These are phyloP conservation scores for Amanita fuliginea DNA, from an alignment of 768 basidiomycete species.

Conservation along the genomic window DNA sequence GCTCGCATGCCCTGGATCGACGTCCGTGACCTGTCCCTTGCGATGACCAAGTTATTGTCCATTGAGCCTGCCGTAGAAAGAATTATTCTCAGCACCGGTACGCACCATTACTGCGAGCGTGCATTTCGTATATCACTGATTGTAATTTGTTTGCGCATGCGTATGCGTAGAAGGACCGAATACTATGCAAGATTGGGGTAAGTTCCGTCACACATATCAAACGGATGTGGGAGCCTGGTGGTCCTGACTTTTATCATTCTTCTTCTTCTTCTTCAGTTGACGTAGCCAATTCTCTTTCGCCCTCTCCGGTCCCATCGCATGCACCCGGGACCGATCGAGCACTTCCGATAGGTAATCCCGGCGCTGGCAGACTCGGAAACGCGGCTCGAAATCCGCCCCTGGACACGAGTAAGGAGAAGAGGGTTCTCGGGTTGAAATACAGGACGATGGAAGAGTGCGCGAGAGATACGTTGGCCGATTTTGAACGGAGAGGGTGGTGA, in stretches of 20 bases:
- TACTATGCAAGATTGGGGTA: slow-evolving; percentile 4
- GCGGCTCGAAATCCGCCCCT: not conserved
- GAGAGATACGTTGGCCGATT: slow-evolving; percentile 3
- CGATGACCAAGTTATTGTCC: not conserved
- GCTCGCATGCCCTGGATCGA: not conserved
- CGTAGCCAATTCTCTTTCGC: slow-evolving; percentile 1
- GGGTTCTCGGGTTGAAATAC: slow-evolving; percentile 1
- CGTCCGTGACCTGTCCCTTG: slow-evolving; percentile 2
- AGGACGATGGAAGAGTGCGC: slow-evolving; percentile 4
- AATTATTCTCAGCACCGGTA: slow-evolving; percentile 3
- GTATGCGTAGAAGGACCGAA: not conserved
- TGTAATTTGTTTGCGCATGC: too few relatives aligned
- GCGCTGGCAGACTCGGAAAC: too few relatives aligned
- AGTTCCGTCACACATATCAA: not conserved
- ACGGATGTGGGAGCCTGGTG: too few relatives aligned
- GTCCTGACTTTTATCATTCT: not conserved
- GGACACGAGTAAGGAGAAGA: slow-evolving; percentile 1
- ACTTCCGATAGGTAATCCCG: not conserved
- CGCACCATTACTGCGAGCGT: not conserved
- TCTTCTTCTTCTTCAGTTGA: not conserved
- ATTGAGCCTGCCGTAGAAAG: not conserved
- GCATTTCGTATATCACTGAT: too few relatives aligned
- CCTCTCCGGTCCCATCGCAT: not conserved
- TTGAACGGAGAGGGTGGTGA: slow-evolving; percentile 2
- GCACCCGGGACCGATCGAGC: not conserved